Base-by-base conservation (phyloP, 768 basidiomycete species). In the Auricularia cornea region DNA sequence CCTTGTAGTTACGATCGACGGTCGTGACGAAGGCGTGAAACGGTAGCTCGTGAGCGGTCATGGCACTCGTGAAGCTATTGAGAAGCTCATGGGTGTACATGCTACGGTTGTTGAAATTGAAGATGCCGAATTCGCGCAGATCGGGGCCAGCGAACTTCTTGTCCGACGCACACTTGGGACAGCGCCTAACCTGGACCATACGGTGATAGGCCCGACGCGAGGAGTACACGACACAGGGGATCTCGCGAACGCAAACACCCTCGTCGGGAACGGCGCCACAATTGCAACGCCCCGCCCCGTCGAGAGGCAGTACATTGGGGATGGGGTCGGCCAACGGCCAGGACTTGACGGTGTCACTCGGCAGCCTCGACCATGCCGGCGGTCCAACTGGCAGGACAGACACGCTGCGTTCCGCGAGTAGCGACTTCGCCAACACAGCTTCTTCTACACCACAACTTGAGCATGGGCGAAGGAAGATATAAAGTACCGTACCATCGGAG, bases 71-170 rank as follows among this genome's bases (percentile, higher is more conserved):
- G 60, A 62, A 69, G 11, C 59, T 44, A 40, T 69, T 65, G 23
- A 69, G 64, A 4, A 69, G 60, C 33, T 69, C 67, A 26, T 69
- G 68, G 1, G 68, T 61, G 64, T 68, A 69, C 8, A 65, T 52
- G 23, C 60, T 41, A 2, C n/a, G 10, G 38, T 69, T 69, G 60
- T 68, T 69, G 63, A 61, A 64, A 40, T 68, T 69, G 60, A 69
- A 65, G 26, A 69, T 29, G 4, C 63, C 66, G 33, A 59, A 8
- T 10, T 33, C 20, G 1, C 62, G 52, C 3, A 62, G 60, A 40
- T 69, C 67, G 11, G 68, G 65, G 5, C 68, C 68, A n/a, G 44
- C 32, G 18, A 38, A 28, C 11, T 11, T 20, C n/a, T 51, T 8
- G 18, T 8, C 6, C 20, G 8, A 6, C 48, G 26, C 20, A 14